Base-by-base conservation (phyloP, 345 rosid species). In the Mercurialis annua region DNA sequence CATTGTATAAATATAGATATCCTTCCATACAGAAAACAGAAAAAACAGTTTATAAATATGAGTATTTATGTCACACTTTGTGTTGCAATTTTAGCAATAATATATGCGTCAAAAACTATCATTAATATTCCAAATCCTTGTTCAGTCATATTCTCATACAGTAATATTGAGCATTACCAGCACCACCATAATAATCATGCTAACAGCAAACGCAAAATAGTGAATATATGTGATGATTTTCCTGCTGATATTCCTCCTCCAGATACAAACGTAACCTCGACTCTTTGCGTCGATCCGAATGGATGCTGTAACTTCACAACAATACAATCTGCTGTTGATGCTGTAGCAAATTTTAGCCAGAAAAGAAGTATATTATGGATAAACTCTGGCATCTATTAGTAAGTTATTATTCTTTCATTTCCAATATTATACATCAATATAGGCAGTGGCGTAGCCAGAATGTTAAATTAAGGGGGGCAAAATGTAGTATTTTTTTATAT, bases 221-320 rank as follows among this genome's bases (percentile, higher is more conserved):
- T 30, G 6, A 80, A 88, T 11, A 64, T 88, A 29, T 93, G 97
- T 11, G 94, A 93, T 9, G 86, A 87, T 54, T 93, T 90, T 21
- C 92, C 94, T 0, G 68, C 79, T 0, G 68, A 85, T 56, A 69
- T 87, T 31, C 88, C 90, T 3, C 96, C 98, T 51, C 82, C 84
- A 0, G 97, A 87, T 67, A 90, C 90, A 7, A 70, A 84, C 78
- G 83, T 86, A 18, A 80, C 88, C n/a, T 49, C 84, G 0, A 82
- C 76, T 44, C 43, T 90, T 9, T 90, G 98, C 26, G 97, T 93
- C 1, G 97, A 93, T 62, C 70, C 71, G 49, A 87, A 89, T 0
- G 97, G 97, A 0, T 88, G 97, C 24, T 93, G 98, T 53, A 90
- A 90, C 64, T 93, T 90, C 81, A 90, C 94, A 2, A 80, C 88